Base-by-base conservation (phyloP, 2,329 filamentous ascomycete species). In the Ophiostoma sp. region DNA sequence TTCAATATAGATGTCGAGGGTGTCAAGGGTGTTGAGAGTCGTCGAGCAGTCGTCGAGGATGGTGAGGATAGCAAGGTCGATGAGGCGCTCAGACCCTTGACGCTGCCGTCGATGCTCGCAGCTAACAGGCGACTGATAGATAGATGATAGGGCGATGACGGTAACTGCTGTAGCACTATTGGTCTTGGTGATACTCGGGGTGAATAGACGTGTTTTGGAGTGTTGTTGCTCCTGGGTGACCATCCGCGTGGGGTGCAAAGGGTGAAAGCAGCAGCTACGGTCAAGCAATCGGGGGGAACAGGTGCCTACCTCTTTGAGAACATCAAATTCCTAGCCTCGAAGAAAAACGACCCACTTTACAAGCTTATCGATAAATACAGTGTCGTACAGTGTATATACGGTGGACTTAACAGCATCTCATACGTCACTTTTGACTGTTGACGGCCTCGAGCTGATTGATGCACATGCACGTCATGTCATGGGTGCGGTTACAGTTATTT, bases 351-450 rank as follows among this genome's bases (percentile, higher is more conserved):
- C 62, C 62, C 62, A 27, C 62, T 41, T 39, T 65, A 65, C 27
- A 65, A 54, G 41, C 68, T 71, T 71, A 71, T 71, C 70, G 70
- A 71, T 71, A 60, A 69, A 4, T 0, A 60, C 67, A 27, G 60
- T 68, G 17, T 10, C 1, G 20, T 4, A 68, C 67, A 23, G 69
- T 70, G 10, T 33, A 1, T 6, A 31, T 10, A 68, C 52, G 4
- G 68, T 27, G 8, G 0, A n/a, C 35, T 17, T 67, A 44, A 57
- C 62, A 35, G 62, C 60, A 64, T 39, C n/a, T n/a, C 6, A 36
- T 57, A 65, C 62, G 62, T 65, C 35, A 39, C 60, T 65, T 41
- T 39, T 39, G 10, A 41, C 13, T 41, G 39, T 35, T 57, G 23
- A 27, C 52, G 10, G 23, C 52, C 23, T 31, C 17, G 23, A 27